Conservation (phyloP, 495 filamentous ascomycete genomes). For the Diplogelasinospora grovesii region DNA sequence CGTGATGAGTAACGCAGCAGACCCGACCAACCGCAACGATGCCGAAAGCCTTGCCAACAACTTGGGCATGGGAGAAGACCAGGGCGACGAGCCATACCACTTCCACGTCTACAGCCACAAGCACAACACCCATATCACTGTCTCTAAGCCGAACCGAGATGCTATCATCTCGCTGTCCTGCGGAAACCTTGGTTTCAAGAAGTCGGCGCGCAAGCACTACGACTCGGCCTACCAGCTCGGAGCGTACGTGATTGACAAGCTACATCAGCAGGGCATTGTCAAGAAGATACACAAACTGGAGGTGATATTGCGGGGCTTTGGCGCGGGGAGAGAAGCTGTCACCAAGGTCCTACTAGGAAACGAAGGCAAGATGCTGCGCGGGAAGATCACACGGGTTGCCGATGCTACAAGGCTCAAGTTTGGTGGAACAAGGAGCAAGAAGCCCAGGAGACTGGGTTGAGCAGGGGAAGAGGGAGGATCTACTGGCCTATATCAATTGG, state of each 20-base stretch:
- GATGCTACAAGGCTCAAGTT: slow-evolving; percentile 89
- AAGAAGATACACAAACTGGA: slow-evolving; percentile 60
- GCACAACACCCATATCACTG: slow-evolving; percentile 90
- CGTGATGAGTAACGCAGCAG: slow-evolving; percentile 1
- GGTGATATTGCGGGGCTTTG: slow-evolving; percentile 76
- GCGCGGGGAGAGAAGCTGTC: slow-evolving; percentile 76
- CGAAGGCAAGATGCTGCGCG: slow-evolving; percentile 68
- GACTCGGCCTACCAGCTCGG: slow-evolving; percentile 92
- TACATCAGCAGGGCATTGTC: slow-evolving; percentile 65
- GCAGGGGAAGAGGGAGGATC: background rate
- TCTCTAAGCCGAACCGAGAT: slow-evolving; percentile 72
- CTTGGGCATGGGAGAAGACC: slow-evolving; percentile 15
- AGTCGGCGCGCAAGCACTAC: slow-evolving; percentile 68
- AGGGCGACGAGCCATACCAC: slow-evolving; percentile 56
- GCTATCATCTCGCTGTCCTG: slow-evolving; percentile 67
- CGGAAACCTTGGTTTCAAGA: slow-evolving; percentile 82
- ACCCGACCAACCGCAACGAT: background rate
- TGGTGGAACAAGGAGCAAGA: slow-evolving; percentile 82
- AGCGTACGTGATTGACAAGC: slow-evolving; percentile 66
- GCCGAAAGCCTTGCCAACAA: slow-evolving; percentile 10
- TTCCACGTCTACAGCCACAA: slow-evolving; percentile 80
- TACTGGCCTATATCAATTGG: background rate
- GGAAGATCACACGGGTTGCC: slow-evolving; percentile 64
- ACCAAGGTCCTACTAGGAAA: slow-evolving; percentile 79
- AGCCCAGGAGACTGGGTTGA: slow-evolving; percentile 74